Evolutionary conservation across 257 asterid genomes (phyloP).

Genomic region (Solanum chmielewskii): DNA sequence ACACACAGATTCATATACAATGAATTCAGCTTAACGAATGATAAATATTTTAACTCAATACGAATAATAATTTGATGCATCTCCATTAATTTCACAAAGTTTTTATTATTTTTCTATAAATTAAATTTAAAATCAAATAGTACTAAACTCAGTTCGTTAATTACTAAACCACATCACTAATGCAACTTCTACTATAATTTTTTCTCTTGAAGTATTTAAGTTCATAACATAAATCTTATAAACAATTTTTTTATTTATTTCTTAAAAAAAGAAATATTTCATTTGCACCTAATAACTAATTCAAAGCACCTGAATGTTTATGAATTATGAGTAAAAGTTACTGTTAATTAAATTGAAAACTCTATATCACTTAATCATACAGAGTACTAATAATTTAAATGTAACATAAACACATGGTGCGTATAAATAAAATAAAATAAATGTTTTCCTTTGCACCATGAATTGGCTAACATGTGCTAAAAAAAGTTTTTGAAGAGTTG

Average conservation of each 20-base stretch:
- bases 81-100: neutral
- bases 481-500: no score
- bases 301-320: neutral
- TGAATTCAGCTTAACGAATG: neutral
- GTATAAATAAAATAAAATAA: no score
- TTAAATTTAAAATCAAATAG: neutral
- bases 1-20: neutral
- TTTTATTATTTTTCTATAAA: neutral
- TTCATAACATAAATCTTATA: neutral
- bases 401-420: neutral
- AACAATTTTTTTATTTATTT: neutral
- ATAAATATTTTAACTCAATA: neutral
- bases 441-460: neutral
- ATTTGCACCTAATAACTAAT: neutral
- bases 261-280: neutral
- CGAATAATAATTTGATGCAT: neutral
- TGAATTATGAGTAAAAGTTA: neutral
- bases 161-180: neutral
- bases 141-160: neutral
- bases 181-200: neutral
- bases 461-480: slow-evolving; percentile 1
- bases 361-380: neutral
- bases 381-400: neutral
- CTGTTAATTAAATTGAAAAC: neutral
- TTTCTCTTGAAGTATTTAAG: neutral